Evolutionary conservation across 352 stramenopile species (phyloP).

Genomic region (Globisporangium emineosum): DNA sequence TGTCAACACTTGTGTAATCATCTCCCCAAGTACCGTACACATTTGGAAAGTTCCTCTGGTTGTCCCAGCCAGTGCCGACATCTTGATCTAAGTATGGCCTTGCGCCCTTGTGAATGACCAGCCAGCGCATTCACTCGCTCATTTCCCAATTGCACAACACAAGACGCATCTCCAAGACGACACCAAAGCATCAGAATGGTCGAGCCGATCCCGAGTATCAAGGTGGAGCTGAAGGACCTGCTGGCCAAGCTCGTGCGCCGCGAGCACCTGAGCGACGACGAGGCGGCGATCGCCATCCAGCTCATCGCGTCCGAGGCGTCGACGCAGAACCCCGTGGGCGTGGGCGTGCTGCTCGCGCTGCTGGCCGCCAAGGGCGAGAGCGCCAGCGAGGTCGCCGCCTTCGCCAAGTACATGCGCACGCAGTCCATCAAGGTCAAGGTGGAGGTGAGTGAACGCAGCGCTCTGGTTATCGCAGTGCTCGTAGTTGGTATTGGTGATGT

Average conservation of each 20-base stretch:
- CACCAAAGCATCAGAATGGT: conserved; percentile 2
- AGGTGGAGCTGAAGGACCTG: conserved; percentile 60
- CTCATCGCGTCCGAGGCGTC: conserved; percentile 70
- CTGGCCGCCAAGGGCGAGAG: conserved; percentile 95
- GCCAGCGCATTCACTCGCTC: not conserved
- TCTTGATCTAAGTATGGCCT: too few relatives aligned
- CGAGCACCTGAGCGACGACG: conserved; percentile 67
- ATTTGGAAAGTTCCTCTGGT: conserved; percentile 2
- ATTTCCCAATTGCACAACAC: not conserved
- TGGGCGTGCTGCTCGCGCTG: conserved; percentile 93
- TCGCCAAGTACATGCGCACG: conserved; percentile 95
- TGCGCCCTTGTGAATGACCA: too few relatives aligned
- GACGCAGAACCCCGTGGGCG: conserved; percentile 52
- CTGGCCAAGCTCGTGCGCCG: conserved; percentile 68
- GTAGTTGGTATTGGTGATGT: too few relatives aligned
- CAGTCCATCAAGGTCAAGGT: conserved; percentile 85
- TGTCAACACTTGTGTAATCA: not conserved
- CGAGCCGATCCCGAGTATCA: conserved; percentile 23
- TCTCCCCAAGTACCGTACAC: not conserved
- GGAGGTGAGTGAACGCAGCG: conserved; percentile 22
- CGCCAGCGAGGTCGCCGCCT: conserved; percentile 92
- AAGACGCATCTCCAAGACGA: conserved; percentile 1
- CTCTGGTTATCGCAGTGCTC: too few relatives aligned
- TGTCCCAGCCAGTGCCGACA: not conserved
- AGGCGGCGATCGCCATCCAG: conserved; percentile 68